Conservation (phyloP, 495 filamentous ascomycete species). For the Talaromyces trachyspermus region DNA sequence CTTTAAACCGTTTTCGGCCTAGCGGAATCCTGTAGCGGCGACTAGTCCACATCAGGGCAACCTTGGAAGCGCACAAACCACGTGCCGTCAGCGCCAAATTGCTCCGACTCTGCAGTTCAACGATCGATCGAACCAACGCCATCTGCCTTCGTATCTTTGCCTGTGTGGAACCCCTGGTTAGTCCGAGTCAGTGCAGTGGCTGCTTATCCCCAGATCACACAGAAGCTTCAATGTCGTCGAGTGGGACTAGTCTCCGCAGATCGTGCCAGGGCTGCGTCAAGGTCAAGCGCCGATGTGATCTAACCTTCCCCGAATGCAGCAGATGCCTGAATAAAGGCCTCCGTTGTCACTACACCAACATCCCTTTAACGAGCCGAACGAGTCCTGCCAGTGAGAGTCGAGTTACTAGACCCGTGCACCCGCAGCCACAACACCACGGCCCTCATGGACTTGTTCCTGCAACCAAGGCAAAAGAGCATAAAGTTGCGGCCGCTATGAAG, state of each 20-base stretch:
- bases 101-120: no score
- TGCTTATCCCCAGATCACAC: no score
- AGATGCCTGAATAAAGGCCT: conserved; percentile 28
- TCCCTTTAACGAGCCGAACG: conserved; percentile 12
- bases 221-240: not conserved
- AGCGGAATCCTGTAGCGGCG: not conserved
- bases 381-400: conserved; percentile 1
- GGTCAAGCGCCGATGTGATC: conserved; percentile 40
- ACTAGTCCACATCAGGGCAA: not conserved
- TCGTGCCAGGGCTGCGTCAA: conserved; percentile 36
- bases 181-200: no score
- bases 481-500: no score
- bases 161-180: not conserved
- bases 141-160: not conserved
- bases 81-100: not conserved
- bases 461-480: not conserved
- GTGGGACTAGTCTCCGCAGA: conserved; percentile 20
- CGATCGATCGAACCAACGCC: not conserved
- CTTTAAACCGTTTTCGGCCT: not conserved
- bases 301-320: conserved; percentile 27
- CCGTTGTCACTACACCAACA: conserved; percentile 30
- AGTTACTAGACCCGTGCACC: no score
- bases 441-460: not conserved
- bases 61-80: not conserved
- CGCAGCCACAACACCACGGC: not conserved